phyloP scores from a whole-genome alignment of 2,329 filamentous ascomycete genomes.

The Colletotrichum liaoningense region DNA sequence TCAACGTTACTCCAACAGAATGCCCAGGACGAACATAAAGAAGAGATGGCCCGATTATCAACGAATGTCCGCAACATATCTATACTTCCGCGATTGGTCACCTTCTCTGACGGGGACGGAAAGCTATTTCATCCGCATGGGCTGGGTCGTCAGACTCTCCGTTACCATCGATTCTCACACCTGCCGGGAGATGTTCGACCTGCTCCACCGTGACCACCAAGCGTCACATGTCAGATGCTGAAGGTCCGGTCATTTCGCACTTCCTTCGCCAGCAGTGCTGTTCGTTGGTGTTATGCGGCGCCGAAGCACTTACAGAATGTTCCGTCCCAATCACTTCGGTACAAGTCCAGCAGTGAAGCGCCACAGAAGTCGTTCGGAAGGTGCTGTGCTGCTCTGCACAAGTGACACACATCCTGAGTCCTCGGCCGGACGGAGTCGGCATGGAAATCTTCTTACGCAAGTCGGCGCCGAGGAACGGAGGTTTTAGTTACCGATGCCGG shows the following conservation, averaged over 20 bases:
- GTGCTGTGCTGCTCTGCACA: background rate
- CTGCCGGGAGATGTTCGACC: background rate
- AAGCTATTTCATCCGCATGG: too few species aligned
- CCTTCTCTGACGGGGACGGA: background rate
- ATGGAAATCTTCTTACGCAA: background rate
- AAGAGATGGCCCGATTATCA: background rate
- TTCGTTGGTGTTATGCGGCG: background rate
- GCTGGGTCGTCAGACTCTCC: background rate
- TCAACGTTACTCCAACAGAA: background rate
- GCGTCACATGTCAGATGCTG: too few species aligned
- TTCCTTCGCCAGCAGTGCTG: background rate
- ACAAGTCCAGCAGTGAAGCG: background rate
- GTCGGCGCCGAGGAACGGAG: conserved; percentile 1
- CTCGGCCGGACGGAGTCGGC: background rate
- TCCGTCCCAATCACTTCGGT: background rate
- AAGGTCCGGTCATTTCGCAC: background rate
- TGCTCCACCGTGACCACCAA: too few species aligned
- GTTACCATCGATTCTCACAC: background rate
- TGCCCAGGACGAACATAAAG: background rate
- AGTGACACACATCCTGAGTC: background rate
- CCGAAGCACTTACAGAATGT: background rate
- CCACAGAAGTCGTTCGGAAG: background rate
- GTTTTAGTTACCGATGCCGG: conserved; percentile 4
- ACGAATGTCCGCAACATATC: background rate
- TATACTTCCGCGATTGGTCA: background rate